Base-by-base conservation (phyloP, 805 yeast genomes). In the Candida yuanshanica region DNA sequence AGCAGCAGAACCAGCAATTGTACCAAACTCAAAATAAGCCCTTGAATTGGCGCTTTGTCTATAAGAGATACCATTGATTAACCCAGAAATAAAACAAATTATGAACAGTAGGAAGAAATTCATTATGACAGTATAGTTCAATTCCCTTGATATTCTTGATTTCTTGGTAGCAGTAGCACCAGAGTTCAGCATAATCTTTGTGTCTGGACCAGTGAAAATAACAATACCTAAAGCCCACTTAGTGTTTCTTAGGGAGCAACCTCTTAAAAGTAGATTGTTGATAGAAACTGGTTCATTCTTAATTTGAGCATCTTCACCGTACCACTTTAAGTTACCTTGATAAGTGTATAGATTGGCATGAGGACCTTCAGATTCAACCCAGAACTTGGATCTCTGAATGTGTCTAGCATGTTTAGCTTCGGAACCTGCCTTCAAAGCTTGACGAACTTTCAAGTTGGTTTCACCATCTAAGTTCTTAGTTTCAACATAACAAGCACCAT, bases 171-270 rank as follows among this genome's bases (percentile, higher is more conserved):
- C 93, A 1, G 93, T 85, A 16, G 74, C 66, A 57, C 93, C 93
- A 2, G 91, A 72, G 60, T 85, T 85, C 46, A 84, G 64, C 88
- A 84, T 83, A 55, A 84, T 83, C 53, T 85, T 85, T 4, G 95
- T 75, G 49, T 85, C 93, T 35, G 70, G 70, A 55, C 95, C 95
- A 4, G 93, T 84, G 62, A 81, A 84, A 3, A 76, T 67, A 14
- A 83, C 93, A 21, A 84, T 53, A 42, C 93, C 93, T 57, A 84
- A 71, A 20, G 76, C 88, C 93, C 93, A 85, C 60, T 81, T 82
- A 1, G 93, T 84, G 55, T 85, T 85, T 64, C 93, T 73, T 41
- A 85, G 64, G n/a, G 76, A 69, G 53, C 87, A 83, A 20, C 95
- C 95, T 65, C 95, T 75, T 32, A 85, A 62, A 33, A 85, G 62